Conservation (phyloP, 495 filamentous ascomycete genomes). For the Parathielavia appendiculata region DNA sequence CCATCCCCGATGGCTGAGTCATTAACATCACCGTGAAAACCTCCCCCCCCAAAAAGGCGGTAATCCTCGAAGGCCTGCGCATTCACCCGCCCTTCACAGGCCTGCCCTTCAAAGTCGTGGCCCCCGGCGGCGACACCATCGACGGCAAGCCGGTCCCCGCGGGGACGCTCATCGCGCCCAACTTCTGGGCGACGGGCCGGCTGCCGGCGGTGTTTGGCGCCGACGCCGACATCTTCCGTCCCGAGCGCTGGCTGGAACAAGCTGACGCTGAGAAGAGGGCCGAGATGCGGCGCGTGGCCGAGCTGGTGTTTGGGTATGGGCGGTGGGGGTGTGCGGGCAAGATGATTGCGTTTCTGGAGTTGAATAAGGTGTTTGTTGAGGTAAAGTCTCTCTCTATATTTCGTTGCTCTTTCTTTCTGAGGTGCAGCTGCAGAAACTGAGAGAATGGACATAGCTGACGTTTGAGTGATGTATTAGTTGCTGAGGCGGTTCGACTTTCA, state of each 20-base stretch:
- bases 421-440: conserved; percentile 27
- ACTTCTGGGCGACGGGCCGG: conserved; percentile 31
- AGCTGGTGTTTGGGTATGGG: conserved; percentile 39
- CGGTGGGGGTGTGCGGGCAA: conserved; percentile 45
- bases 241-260: conserved; percentile 48
- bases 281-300: conserved; percentile 33
- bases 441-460: no score
- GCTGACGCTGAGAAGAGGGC: conserved; percentile 27
- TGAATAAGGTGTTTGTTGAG: conserved; percentile 56
- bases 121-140: conserved; percentile 49
- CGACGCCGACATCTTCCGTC: conserved; percentile 44
- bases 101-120: conserved; percentile 42
- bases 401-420: conserved; percentile 26
- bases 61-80: conserved; percentile 49
- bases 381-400: conserved; percentile 20
- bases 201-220: conserved; percentile 31
- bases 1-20: neutral
- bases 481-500: conserved; percentile 43
- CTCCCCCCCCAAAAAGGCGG: conserved; percentile 35
- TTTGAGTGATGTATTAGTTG: conserved; percentile 2
- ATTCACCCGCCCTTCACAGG: conserved; percentile 37
- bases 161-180: conserved; percentile 49
- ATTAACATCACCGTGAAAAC: conserved; percentile 39
- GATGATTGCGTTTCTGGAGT: conserved; percentile 41
- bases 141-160: conserved; percentile 48